Conservation (phyloP, 2,329 filamentous ascomycete genomes). For the Cucurbitaria berberidis region DNA sequence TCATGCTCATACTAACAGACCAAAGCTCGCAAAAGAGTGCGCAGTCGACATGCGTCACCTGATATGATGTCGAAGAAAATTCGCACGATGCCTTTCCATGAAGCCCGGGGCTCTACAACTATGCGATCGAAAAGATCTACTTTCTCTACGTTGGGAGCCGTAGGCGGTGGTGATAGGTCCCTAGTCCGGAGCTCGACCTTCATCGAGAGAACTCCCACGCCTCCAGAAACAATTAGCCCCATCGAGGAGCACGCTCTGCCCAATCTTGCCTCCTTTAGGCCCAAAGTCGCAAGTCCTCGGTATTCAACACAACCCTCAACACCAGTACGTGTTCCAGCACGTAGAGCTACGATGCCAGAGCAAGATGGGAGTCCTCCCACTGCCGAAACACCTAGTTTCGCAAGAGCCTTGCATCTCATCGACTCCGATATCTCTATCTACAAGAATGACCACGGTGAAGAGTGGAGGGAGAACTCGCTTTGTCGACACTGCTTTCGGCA, state of each 20-base stretch:
- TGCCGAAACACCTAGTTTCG: slow-evolving; percentile 28
- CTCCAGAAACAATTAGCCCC: not conserved
- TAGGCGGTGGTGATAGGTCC: slow-evolving; percentile 12
- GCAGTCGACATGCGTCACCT: slow-evolving; percentile 1
- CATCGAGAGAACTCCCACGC: slow-evolving; percentile 10
- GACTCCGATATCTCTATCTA: slow-evolving; percentile 36
- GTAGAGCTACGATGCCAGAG: slow-evolving; percentile 5
- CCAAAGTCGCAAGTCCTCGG: slow-evolving; percentile 5
- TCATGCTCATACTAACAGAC: not conserved
- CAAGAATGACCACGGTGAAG: slow-evolving; percentile 32
- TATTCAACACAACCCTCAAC: not conserved
- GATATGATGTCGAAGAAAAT: slow-evolving; percentile 16
- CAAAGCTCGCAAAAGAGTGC: slow-evolving; percentile 19
- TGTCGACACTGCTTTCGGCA: slow-evolving; percentile 38
- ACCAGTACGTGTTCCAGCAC: slow-evolving; percentile 3
- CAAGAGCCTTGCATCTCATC: slow-evolving; percentile 35
- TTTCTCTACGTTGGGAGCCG: not conserved
- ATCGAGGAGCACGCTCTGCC: not conserved
- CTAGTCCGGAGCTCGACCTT: slow-evolving; percentile 5
- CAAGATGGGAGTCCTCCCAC: slow-evolving; percentile 1
- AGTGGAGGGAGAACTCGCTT: slow-evolving; percentile 25
- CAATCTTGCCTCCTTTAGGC: slow-evolving; percentile 20
- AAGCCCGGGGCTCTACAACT: not conserved
- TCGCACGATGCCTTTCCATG: slow-evolving; percentile 9
- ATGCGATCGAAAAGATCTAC: not conserved